Conservation (phyloP, 148 eudicot genomes). For the Chenopodium quinoa region DNA sequence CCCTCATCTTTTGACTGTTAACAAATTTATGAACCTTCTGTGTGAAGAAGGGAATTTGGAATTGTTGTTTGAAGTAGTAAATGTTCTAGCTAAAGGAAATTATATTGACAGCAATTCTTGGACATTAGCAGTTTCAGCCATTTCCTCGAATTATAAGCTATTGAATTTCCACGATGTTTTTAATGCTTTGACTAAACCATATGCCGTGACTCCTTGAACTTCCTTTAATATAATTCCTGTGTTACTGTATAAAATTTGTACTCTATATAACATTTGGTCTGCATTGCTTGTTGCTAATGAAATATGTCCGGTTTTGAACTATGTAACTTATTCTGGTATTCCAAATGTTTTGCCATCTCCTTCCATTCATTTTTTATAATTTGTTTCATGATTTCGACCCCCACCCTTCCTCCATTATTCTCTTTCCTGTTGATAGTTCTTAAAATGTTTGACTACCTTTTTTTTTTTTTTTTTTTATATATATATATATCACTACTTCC, state of each 20-base stretch:
- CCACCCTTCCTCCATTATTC: not conserved
- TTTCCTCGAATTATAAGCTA: conserved; percentile 25
- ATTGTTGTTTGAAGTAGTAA: conserved; percentile 38
- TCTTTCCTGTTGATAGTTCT: not conserved
- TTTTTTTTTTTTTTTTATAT: too few species aligned
- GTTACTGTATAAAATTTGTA: not conserved
- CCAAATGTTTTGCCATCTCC: not conserved
- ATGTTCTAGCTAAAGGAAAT: conserved; percentile 46
- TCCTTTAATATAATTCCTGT: not conserved
- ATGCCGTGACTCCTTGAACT: conserved; percentile 1
- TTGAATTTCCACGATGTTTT: conserved; percentile 27
- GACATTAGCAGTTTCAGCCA: conserved; percentile 42
- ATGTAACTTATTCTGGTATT: not conserved
- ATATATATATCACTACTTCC: too few species aligned
- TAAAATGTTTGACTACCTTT: not conserved
- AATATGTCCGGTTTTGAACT: not conserved
- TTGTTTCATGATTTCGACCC: not conserved
- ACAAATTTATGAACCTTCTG: conserved; percentile 38
- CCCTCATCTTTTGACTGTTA: conserved; percentile 43
- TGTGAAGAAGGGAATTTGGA: conserved; percentile 33
- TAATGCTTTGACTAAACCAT: conserved; percentile 27
- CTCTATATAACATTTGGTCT: not conserved
- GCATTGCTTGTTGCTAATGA: not conserved
- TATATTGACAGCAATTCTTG: conserved; percentile 45
- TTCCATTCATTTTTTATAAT: not conserved